These are phyloP conservation scores for Mortierella sp. DNA, from an alignment of 371 early-diverging fungal species.

Conservation along the genomic window DNA sequence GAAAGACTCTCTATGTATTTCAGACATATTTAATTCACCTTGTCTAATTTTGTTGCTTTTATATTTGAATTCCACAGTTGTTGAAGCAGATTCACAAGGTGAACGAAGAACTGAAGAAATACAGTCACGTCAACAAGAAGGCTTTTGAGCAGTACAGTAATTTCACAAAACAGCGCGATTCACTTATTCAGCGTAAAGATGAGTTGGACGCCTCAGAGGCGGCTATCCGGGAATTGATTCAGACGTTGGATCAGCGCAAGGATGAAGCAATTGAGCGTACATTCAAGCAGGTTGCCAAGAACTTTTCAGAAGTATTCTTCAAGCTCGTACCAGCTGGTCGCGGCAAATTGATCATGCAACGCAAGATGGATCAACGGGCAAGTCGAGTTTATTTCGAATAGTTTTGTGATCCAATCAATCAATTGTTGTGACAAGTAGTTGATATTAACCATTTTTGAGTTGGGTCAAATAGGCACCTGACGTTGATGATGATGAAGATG, in stretches of 20 bases:
- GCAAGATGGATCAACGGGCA: slow-evolving; percentile 71
- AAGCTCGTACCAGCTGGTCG: slow-evolving; percentile 92
- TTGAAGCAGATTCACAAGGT: slow-evolving; percentile 82
- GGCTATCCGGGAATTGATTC: slow-evolving; percentile 89
- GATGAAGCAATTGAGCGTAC: slow-evolving; percentile 97
- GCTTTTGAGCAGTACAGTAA: slow-evolving; percentile 96
- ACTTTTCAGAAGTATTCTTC: slow-evolving; percentile 92
- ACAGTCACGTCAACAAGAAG: slow-evolving; percentile 97
- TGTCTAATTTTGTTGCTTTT: neutral
- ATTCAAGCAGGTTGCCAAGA: slow-evolving; percentile 90
- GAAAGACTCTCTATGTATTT: no score
- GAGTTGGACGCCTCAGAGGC: slow-evolving; percentile 89
- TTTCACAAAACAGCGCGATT: slow-evolving; percentile 92
- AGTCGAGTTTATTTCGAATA: neutral
- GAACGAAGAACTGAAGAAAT: slow-evolving; percentile 89
- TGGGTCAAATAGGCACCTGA: slow-evolving; percentile 27
- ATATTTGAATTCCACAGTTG: slow-evolving; percentile 53
- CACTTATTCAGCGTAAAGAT: slow-evolving; percentile 81
- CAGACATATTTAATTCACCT: neutral
- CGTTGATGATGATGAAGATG: slow-evolving; percentile 61
- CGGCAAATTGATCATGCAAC: slow-evolving; percentile 90
- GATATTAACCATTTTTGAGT: neutral
- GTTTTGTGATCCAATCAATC: neutral
- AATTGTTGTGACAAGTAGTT: neutral
- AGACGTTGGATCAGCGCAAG: slow-evolving; percentile 93